phyloP scores from a whole-genome alignment of 2,329 filamentous ascomycete genomes.

The Mycogone perniciosa region DNA sequence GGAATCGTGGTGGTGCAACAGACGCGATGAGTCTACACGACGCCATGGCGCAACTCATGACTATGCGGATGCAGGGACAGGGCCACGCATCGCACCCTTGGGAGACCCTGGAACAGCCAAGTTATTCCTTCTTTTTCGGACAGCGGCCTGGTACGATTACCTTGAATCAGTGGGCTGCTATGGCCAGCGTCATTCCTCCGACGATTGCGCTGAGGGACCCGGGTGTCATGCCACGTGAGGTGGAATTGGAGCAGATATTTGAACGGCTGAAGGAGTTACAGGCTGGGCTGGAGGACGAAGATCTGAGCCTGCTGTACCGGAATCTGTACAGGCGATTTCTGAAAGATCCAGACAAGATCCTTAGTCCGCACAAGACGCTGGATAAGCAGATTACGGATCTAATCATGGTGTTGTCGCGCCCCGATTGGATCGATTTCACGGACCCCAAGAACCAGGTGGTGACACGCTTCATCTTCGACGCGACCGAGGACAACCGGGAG shows the following conservation, averaged over 20 bases:
- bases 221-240: slow-evolving; percentile 52
- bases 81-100: slow-evolving; percentile 47
- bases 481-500: slow-evolving; percentile 46
- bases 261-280: slow-evolving; percentile 55
- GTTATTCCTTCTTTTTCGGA: slow-evolving; percentile 62
- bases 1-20: slow-evolving; percentile 37
- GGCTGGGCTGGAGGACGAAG: slow-evolving; percentile 47
- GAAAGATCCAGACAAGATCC: slow-evolving; percentile 57
- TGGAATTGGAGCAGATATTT: slow-evolving; percentile 52
- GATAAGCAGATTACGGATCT: slow-evolving; percentile 69
- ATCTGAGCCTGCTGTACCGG: slow-evolving; percentile 53
- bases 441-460: slow-evolving; percentile 64
- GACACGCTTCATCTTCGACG: slow-evolving; percentile 64
- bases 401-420: slow-evolving; percentile 60
- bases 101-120: slow-evolving; percentile 70
- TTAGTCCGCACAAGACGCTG: slow-evolving; percentile 55
- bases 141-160: slow-evolving; percentile 63
- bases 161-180: slow-evolving; percentile 61
- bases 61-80: slow-evolving; percentile 40
- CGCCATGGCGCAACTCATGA: slow-evolving; percentile 54
- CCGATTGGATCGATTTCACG: slow-evolving; percentile 69
- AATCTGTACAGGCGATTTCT: slow-evolving; percentile 63
- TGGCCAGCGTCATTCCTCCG: slow-evolving; percentile 50
- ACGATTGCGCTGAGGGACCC: slow-evolving; percentile 52
- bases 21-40: slow-evolving; percentile 47